Base-by-base conservation (phyloP, 1,284 basidiomycete genomes). In the Marasmius sp. region DNA sequence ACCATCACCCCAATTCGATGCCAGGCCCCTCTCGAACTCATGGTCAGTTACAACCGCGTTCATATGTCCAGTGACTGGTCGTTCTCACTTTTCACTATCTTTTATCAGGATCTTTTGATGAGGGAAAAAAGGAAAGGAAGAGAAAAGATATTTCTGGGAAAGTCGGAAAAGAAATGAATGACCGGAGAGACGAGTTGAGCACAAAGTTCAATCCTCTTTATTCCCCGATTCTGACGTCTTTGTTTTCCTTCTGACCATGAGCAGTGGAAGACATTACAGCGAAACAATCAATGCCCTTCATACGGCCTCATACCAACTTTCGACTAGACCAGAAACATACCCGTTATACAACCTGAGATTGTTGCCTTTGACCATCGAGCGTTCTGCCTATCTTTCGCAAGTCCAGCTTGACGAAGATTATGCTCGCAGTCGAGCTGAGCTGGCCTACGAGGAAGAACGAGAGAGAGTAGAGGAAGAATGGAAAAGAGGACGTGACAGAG, bases 401-500 rank as follows among this genome's bases (percentile, higher is more conserved):
- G 74, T 85, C 14, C 81, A 84, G 52, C 75, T 81, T 22, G 87
- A 91, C 68, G 88, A 92, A 73, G 82, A 82, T 62, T 82, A 87
- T 66, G 79, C 83, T 12, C 73, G 87, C 20, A 85, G 88, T 3
- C 81, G 81, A 65, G 84, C 86, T 20, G 81, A 87, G 68, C 82
- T 80, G 12, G 86, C 88, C 7, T 92, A 88, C 64, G 85, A 88
- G n/a, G 89, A 92, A 68, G 91, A 93, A 68, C 80, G 85, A 36
- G 84, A 86, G 65, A 78, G 84, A 48, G 88, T 92, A 3, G 91
- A 93, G 67, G 89, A 91, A 9, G 91, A 93, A 69, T 92, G 88
- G 86, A 81, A 79, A 65, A 81, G 83, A 58, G 91, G 91, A 2
- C 77, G 86, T 50, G 88, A 89, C 36, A 77, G 86, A 34, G 86